A percentile compares a stretch with the other conserved stretches of the same genome.
phyloP scores from a whole-genome alignment of 192 early-diverging fungal genomes.

The Backusella psychrophila region DNA sequence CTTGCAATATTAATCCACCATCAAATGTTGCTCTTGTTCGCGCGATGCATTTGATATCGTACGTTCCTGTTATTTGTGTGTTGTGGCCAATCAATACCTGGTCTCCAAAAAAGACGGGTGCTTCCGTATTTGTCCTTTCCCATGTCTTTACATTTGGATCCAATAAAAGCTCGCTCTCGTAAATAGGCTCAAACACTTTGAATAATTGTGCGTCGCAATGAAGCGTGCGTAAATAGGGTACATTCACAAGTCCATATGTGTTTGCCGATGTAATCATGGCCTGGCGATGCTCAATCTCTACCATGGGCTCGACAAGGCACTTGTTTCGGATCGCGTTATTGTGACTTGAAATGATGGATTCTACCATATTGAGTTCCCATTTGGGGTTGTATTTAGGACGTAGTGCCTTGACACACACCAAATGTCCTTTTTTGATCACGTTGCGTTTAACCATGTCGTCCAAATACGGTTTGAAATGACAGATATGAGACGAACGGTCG shows the following conservation, averaged over 20 bases:
- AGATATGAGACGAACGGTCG: slow-evolving; percentile 21
- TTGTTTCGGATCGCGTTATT: neutral
- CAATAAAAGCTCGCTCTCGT: neutral
- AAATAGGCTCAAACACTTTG: neutral
- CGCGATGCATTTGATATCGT: neutral
- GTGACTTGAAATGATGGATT: slow-evolving; percentile 9
- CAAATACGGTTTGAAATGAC: slow-evolving; percentile 12
- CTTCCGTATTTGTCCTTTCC: neutral
- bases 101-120: slow-evolving; percentile 11
- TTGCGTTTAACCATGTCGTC: neutral
- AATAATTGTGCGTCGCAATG: neutral
- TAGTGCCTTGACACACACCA: slow-evolving; percentile 1
- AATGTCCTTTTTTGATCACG: slow-evolving; percentile 8
- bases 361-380: slow-evolving; percentile 7
- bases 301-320: neutral
- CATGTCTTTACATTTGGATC: neutral
- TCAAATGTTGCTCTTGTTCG: neutral
- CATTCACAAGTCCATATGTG: neutral
- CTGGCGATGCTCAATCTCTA: neutral
- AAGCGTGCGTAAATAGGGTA: neutral
- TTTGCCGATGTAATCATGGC: neutral
- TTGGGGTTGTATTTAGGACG: slow-evolving; percentile 22
- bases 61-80: too few relatives aligned
- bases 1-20: neutral
- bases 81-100: neutral